Evolutionary conservation across 805 yeast species (phyloP).

Genomic region (Barnettozyma pratensis): DNA sequence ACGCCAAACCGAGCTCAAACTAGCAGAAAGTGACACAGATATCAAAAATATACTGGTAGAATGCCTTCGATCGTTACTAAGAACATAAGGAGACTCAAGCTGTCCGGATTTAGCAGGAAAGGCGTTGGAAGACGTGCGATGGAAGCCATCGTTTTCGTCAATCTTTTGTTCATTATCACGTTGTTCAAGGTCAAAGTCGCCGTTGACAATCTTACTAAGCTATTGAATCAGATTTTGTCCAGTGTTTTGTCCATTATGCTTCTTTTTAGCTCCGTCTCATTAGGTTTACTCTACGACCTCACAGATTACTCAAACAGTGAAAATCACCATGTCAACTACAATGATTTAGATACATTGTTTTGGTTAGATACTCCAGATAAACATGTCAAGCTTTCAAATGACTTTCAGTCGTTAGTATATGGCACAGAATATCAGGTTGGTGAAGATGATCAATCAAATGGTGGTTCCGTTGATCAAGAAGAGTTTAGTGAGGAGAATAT

Average conservation of each 20-base stretch:
- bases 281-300: constrained; percentile 3
- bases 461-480: background rate
- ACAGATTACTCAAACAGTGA: background rate
- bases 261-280: background rate
- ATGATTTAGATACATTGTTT: constrained; percentile 4
- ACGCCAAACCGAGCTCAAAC: too few species aligned
- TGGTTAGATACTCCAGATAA: background rate
- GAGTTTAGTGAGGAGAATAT: background rate
- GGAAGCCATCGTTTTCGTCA: background rate
- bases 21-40: background rate
- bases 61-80: too few species aligned
- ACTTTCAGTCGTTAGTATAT: constrained; percentile 2
- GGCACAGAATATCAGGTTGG: background rate
- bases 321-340: background rate
- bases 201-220: background rate
- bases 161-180: background rate
- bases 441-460: background rate
- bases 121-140: background rate
- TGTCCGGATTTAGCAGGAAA: too few species aligned
- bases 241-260: background rate
- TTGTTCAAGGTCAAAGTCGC: constrained; percentile 3
- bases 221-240: background rate
- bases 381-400: constrained; percentile 2
- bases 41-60: too few species aligned
- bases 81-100: too few species aligned